Percentiles rank a stretch among this genome's conserved stretches.
phyloP scores from a whole-genome alignment of 805 yeast genomes.

The Candida quercuum region DNA sequence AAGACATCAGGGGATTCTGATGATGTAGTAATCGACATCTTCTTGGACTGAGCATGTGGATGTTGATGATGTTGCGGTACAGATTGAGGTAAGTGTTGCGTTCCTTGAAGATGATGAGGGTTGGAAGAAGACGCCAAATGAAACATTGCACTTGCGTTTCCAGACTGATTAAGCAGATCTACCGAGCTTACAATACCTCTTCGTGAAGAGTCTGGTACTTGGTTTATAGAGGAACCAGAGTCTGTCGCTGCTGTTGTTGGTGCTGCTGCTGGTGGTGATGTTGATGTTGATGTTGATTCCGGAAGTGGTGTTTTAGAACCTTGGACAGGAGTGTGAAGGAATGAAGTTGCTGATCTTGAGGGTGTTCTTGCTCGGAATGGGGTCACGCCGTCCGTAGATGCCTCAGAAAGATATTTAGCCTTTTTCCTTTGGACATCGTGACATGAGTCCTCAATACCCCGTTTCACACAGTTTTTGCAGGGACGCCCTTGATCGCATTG shows the following conservation, averaged over 20 bases:
- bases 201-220: background rate
- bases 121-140: no score
- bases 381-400: background rate
- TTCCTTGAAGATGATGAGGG: no score
- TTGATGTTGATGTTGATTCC: constrained; percentile 2
- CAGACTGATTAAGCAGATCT: no score
- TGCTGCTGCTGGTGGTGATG: background rate
- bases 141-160: no score
- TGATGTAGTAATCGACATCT: background rate
- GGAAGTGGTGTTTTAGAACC: constrained; percentile 2
- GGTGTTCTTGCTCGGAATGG: background rate
- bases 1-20: constrained; percentile 21
- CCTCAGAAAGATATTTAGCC: constrained; percentile 27
- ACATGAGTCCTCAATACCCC: constrained; percentile 53
- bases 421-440: constrained; percentile 52
- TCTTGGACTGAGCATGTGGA: background rate
- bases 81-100: background rate
- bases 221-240: background rate
- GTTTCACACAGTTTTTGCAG: constrained; percentile 62
- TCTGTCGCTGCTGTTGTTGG: background rate
- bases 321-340: background rate
- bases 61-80: constrained; percentile 1
- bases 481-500: constrained; percentile 69
- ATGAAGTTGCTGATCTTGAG: background rate
- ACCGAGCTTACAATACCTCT: no score